Conservation (phyloP, 2,329 filamentous ascomycete genomes). For the Cytospora leucostoma region DNA sequence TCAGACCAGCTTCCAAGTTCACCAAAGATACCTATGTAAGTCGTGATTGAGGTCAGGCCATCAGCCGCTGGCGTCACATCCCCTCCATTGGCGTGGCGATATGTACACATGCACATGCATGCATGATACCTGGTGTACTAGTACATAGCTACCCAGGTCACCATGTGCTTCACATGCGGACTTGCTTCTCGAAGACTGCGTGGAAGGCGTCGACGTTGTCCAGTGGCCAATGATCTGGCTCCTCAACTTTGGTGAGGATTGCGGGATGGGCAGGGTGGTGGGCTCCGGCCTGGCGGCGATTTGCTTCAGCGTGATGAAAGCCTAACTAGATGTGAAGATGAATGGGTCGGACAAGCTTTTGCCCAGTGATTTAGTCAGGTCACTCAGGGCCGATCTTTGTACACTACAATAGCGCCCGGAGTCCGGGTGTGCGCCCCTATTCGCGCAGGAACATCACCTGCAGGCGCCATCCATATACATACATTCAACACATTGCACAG, state of each 20-base stretch:
- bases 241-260: background rate
- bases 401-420: background rate
- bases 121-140: too few relatives aligned
- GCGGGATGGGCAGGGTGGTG: background rate
- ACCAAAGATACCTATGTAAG: too few relatives aligned
- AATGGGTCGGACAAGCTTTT: conserved; percentile 9
- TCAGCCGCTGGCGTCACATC: background rate
- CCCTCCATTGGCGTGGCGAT: background rate
- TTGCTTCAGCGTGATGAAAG: too few relatives aligned
- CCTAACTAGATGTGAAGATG: too few relatives aligned
- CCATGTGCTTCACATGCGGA: background rate
- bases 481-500: too few relatives aligned
- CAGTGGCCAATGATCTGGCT: background rate
- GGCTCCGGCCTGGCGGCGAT: background rate
- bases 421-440: background rate
- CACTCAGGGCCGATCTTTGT: background rate
- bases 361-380: background rate
- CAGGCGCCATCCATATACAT: too few relatives aligned
- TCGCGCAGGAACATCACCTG: too few relatives aligned
- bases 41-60: background rate
- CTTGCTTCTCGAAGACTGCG: background rate
- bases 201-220: background rate
- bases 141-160: too few relatives aligned
- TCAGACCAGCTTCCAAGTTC: too few relatives aligned
- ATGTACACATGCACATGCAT: background rate